phyloP scores from a whole-genome alignment of 2,329 filamentous ascomycete genomes.

The Alternaria ethzedia region DNA sequence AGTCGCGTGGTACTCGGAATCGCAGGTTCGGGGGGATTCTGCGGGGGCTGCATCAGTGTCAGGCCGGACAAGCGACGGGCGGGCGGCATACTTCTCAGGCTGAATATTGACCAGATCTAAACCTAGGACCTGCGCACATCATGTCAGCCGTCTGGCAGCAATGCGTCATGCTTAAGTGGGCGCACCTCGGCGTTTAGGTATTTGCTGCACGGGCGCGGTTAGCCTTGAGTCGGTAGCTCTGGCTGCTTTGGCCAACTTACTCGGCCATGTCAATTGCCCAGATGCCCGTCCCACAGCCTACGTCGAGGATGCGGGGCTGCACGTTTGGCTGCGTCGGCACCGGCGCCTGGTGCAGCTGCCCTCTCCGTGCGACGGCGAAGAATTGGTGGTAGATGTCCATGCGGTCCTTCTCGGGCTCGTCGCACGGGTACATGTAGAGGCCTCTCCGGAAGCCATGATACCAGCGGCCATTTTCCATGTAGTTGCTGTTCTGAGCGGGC shows the following conservation, averaged over 20 bases:
- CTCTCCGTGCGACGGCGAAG: conserved; percentile 68
- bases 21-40: conserved; percentile 75
- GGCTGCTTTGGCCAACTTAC: conserved; percentile 56
- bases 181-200: conserved; percentile 62
- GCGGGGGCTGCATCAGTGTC: conserved; percentile 36
- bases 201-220: conserved; percentile 50
- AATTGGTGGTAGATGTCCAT: conserved; percentile 84
- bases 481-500: conserved; percentile 54
- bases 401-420: conserved; percentile 77
- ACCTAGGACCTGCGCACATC: conserved; percentile 58
- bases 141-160: conserved; percentile 33
- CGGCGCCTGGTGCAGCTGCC: conserved; percentile 56
- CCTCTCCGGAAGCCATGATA: conserved; percentile 73
- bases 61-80: conserved; percentile 48
- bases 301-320: conserved; percentile 61
- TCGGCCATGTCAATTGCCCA: conserved; percentile 89
- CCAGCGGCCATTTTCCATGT: conserved; percentile 69
- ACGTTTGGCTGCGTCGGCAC: conserved; percentile 41
- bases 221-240: conserved; percentile 26
- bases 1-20: conserved; percentile 73
- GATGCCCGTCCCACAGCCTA: conserved; percentile 88
- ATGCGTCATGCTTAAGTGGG: conserved; percentile 14
- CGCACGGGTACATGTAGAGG: conserved; percentile 78
- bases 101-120: conserved; percentile 69
- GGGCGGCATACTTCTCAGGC: conserved; percentile 58